These are phyloP conservation scores for Groenewaldozyma salmanticensis DNA, from an alignment of 805 yeast species.

Conservation along the genomic window DNA sequence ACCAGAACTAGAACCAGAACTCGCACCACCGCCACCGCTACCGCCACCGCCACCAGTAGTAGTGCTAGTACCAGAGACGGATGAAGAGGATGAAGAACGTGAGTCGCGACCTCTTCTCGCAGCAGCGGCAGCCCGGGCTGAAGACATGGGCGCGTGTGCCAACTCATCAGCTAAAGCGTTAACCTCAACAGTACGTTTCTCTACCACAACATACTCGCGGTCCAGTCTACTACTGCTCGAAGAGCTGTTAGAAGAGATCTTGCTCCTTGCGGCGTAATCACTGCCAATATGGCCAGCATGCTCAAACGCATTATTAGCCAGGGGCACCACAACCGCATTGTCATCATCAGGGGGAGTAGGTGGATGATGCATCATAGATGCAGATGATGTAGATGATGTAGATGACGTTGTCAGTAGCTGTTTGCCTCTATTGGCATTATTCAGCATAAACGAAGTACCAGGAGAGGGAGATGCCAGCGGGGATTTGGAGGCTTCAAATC, in stretches of 20 bases:
- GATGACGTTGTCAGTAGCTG: neutral
- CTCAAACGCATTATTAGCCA: neutral
- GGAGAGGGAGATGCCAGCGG: constrained; percentile 15
- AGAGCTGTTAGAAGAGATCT: neutral
- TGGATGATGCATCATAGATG: neutral
- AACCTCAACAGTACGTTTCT: constrained; percentile 89
- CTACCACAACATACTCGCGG: constrained; percentile 88
- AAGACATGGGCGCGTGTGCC: constrained; percentile 31
- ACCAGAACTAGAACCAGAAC: neutral
- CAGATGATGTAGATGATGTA: neutral
- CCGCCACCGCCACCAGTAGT: neutral
- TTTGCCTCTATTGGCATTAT: neutral
- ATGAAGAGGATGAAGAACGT: neutral
- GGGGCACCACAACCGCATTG: neutral
- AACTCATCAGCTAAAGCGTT: constrained; percentile 93
- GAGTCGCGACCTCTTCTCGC: neutral
- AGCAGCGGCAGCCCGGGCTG: neutral
- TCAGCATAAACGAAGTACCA: constrained; percentile 13
- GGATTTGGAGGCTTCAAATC: neutral
- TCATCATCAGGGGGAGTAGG: neutral
- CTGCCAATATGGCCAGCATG: neutral
- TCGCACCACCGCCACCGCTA: neutral
- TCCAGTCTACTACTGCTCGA: constrained; percentile 29
- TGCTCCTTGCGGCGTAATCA: neutral
- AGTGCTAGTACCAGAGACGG: neutral